Base-by-base conservation (phyloP, 1,284 basidiomycete genomes). In the Mycena sp. region DNA sequence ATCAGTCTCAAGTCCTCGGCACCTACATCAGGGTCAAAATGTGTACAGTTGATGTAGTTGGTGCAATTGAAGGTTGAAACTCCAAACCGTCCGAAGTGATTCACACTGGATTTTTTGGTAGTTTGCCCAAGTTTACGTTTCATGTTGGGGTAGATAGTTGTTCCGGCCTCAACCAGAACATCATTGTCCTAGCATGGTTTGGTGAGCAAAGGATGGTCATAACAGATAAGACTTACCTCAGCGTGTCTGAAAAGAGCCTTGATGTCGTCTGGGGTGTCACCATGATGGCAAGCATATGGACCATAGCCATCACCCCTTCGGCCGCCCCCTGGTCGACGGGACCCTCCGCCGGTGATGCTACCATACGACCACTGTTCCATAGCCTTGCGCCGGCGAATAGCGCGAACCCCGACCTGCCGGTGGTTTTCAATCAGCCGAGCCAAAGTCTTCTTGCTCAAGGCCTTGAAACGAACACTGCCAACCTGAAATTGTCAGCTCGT, bases 1-100 rank as follows among this genome's bases (percentile, higher is more conserved):
- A n/a, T n/a, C n/a, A n/a, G n/a, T n/a, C n/a, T n/a, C 17, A 43
- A 1, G 11, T 54, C 52, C 1, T 1, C 25, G 7, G 17, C 5
- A n/a, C 44, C 29, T 4, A 44, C 19, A n/a, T 61, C 59, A 2
- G 0, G 5, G n/a, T 61, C 59, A 4, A 12, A 0, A 28, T 61
- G 59, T 0, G 41, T 19, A 11, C 14, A 23, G 11, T 45, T 55
- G 14, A 61, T 49, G 23, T 55, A 61, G 38, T 61, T 50, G 16
- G 28, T 29, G 52, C 59, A 61, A 16, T 16, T 9, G 14, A 48
- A 61, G 4, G 7, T 28, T 1, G 45, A 30, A 1, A 55, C 12
- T 14, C 44, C 59, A 35, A 16, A 32, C 4, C 38, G 25, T 1
- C 59, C 59, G 25, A 55, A 35, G 1, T 41, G 26, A 4, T 16